Percentiles rank a stretch among this genome's conserved stretches.
phyloP scores from a whole-genome alignment of 108 stramenopile genomes.

The Nitzschia sp. region DNA sequence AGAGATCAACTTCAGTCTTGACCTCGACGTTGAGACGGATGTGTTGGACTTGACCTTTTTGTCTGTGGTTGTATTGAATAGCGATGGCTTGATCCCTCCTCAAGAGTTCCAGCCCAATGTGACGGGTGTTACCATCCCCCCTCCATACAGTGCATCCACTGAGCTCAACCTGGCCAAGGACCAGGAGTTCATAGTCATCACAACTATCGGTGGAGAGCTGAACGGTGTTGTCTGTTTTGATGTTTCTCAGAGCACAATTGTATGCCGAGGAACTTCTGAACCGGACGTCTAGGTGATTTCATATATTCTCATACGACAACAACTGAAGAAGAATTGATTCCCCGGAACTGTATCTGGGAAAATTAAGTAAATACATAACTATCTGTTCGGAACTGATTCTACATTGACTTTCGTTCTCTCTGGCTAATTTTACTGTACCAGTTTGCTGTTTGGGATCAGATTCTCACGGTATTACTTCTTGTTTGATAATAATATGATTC shows the following conservation, averaged over 20 bases:
- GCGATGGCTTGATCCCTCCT: not conserved
- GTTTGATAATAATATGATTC: no score
- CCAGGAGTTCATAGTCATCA: not conserved
- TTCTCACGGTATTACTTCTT: no score
- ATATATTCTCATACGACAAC: not conserved
- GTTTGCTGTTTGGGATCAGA: no score
- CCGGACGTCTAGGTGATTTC: not conserved
- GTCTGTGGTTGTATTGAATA: constrained; percentile 9
- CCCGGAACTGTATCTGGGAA: no score
- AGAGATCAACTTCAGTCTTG: constrained; percentile 1
- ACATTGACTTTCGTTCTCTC: no score
- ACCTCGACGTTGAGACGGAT: constrained; percentile 1
- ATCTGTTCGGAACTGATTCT: no score
- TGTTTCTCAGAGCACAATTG: constrained; percentile 9
- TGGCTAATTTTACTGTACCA: no score
- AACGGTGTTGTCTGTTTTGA: constrained; percentile 12
- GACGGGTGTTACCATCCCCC: constrained; percentile 8
- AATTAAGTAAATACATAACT: no score
- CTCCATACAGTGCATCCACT: not conserved
- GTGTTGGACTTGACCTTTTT: not conserved
- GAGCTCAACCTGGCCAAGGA: not conserved
- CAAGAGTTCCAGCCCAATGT: constrained; percentile 1
- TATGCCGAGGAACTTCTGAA: constrained; percentile 4
- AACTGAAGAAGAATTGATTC: no score
- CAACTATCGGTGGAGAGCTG: constrained; percentile 13